Percentiles rank a stretch among this genome's conserved stretches.
Evolutionary conservation across 225 moss, liverwort and hornwort genomes (phyloP).

Genomic region (Marchantia paleacea): DNA sequence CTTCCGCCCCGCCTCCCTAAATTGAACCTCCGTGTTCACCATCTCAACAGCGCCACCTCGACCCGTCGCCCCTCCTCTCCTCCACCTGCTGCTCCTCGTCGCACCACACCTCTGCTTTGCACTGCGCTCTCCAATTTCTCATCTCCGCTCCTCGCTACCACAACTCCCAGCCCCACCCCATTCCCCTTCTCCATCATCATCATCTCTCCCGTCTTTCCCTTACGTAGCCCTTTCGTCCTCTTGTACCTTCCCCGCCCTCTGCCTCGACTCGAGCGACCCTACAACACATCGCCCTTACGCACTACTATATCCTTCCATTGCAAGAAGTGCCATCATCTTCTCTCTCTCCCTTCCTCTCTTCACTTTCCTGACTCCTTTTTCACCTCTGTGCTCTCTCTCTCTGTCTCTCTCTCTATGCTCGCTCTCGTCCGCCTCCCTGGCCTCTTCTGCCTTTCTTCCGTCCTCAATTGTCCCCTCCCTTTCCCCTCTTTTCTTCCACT

Average conservation of each 20-base stretch:
- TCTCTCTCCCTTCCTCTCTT: too few species aligned
- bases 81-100: background rate
- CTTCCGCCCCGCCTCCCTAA: background rate
- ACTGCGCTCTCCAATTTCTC: slow-evolving; percentile 8
- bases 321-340: too few species aligned
- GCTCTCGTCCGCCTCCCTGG: too few species aligned
- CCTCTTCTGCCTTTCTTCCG: too few species aligned
- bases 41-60: background rate
- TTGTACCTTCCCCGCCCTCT: background rate
- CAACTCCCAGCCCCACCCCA: background rate
- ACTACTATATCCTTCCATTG: too few species aligned
- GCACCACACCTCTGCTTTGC: background rate
- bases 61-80: background rate
- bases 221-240: background rate
- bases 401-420: too few species aligned
- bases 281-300: too few species aligned
- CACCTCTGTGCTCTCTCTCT: too few species aligned
- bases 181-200: background rate
- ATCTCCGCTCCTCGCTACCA: background rate
- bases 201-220: background rate
- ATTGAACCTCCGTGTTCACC: slow-evolving; percentile 5
- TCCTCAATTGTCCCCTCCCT: too few species aligned
- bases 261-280: background rate
- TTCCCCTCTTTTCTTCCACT: too few species aligned
- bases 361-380: too few species aligned